Conservation (phyloP, 2,329 filamentous ascomycete species). For the Alternaria triticina region DNA sequence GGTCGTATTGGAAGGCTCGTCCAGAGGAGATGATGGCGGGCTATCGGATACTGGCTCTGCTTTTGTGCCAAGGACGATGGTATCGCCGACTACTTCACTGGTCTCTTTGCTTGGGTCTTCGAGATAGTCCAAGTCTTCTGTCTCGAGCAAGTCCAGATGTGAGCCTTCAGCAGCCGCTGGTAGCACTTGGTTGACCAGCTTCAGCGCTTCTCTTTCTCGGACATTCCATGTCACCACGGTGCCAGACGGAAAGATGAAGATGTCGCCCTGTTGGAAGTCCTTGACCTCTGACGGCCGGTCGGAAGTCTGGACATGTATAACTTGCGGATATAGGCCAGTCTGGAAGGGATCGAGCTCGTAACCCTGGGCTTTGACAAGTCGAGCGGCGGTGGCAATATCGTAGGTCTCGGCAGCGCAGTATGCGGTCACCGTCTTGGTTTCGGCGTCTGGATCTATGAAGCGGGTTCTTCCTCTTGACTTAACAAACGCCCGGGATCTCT, state of each 20-base stretch:
- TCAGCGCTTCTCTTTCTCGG: conserved; percentile 71
- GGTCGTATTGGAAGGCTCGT: conserved; percentile 53
- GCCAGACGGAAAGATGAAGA: conserved; percentile 95
- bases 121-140: conserved; percentile 87
- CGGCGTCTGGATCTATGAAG: conserved; percentile 55
- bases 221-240: conserved; percentile 93
- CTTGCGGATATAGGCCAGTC: conserved; percentile 69
- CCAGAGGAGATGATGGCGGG: background rate
- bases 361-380: conserved; percentile 63
- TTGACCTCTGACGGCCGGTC: conserved; percentile 49
- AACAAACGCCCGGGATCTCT: conserved; percentile 64
- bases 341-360: conserved; percentile 68
- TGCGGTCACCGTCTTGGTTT: conserved; percentile 64
- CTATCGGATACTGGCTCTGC: conserved; percentile 28
- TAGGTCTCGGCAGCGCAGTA: conserved; percentile 74
- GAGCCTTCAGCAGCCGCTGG: conserved; percentile 77
- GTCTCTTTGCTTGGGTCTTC: conserved; percentile 75
- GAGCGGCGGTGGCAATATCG: conserved; percentile 63
- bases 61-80: conserved; percentile 86
- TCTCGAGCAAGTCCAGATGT: conserved; percentile 75
- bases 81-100: conserved; percentile 82
- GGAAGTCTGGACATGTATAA: conserved; percentile 64
- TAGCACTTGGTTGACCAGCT: conserved; percentile 66
- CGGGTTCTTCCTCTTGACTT: conserved; percentile 53
- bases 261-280: conserved; percentile 70